Evolutionary conservation across 179 eudicot species (phyloP).

Genomic region (Spergularia azorica): DNA sequence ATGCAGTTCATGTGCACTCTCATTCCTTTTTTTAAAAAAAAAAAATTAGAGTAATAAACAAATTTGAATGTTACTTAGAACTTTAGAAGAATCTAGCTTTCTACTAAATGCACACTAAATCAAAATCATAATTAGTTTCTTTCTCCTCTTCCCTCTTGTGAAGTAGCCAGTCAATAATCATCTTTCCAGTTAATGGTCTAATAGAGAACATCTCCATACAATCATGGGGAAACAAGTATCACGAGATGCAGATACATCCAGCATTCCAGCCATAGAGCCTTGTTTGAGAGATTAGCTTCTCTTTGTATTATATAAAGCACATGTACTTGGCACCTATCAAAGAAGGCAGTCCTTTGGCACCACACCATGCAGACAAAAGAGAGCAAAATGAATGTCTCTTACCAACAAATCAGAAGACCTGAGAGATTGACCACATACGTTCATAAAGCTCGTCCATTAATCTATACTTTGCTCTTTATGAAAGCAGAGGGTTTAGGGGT

Average conservation of each 20-base stretch:
- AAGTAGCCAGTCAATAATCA: too few relatives aligned
- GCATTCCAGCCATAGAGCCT: neutral
- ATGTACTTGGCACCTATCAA: neutral
- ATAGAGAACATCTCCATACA: neutral
- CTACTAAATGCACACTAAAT: too few relatives aligned
- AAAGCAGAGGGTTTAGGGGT: too few relatives aligned
- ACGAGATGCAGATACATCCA: neutral
- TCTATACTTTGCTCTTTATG: too few relatives aligned
- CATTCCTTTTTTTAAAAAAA: neutral
- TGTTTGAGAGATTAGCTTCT: neutral
- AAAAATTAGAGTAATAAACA: neutral
- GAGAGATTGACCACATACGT: too few relatives aligned
- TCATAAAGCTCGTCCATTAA: too few relatives aligned
- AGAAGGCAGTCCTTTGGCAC: neutral
- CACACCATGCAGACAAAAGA: neutral
- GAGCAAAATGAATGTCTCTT: too few relatives aligned
- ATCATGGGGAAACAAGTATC: neutral
- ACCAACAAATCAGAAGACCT: too few relatives aligned
- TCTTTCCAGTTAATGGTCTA: neutral
- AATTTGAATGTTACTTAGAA: neutral
- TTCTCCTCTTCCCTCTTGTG: too few relatives aligned
- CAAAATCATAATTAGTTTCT: neutral
- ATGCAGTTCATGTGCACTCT: neutral
- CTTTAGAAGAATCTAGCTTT: neutral
- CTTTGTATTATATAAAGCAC: neutral